Evolutionary conservation across 164 flowering plant genomes (phyloP).

Genomic region (Cinnamomum chago): DNA sequence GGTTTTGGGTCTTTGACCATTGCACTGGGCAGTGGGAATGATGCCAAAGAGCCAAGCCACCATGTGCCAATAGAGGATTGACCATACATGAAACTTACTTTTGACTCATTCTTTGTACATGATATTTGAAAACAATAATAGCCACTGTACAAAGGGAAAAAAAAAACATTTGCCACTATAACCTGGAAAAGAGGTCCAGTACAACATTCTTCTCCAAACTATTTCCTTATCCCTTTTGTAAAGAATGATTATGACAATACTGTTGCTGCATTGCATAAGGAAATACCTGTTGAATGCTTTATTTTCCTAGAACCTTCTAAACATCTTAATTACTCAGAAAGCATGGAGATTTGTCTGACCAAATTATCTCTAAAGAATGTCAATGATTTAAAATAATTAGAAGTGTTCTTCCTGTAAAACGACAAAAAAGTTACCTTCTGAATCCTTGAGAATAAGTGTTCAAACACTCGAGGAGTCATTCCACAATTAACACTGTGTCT

Average conservation of each 20-base stretch:
- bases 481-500: slow-evolving; percentile 93
- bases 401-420: not conserved
- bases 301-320: not conserved
- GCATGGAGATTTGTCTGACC: not conserved
- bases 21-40: too few relatives aligned
- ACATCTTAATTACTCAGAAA: not conserved
- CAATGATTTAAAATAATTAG: not conserved
- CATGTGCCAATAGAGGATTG: too few relatives aligned
- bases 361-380: not conserved
- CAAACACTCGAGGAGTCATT: slow-evolving; percentile 97
- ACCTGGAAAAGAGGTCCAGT: not conserved
- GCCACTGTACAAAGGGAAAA: not conserved
- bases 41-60: too few relatives aligned
- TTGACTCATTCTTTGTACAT: not conserved
- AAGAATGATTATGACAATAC: too few relatives aligned
- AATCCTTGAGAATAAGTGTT: slow-evolving; percentile 77
- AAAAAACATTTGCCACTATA: not conserved
- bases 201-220: not conserved
- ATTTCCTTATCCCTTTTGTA: not conserved
- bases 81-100: too few relatives aligned
- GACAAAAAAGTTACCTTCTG: slow-evolving; percentile 58
- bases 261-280: not conserved
- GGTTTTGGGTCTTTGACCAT: too few relatives aligned
- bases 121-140: not conserved
- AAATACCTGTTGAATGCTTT: too few relatives aligned